Evolutionary conservation across 1,284 basidiomycete species (phyloP), one percentile per base, ranked within the genome.

Genomic region (Rhodotorula sp.): DNA sequence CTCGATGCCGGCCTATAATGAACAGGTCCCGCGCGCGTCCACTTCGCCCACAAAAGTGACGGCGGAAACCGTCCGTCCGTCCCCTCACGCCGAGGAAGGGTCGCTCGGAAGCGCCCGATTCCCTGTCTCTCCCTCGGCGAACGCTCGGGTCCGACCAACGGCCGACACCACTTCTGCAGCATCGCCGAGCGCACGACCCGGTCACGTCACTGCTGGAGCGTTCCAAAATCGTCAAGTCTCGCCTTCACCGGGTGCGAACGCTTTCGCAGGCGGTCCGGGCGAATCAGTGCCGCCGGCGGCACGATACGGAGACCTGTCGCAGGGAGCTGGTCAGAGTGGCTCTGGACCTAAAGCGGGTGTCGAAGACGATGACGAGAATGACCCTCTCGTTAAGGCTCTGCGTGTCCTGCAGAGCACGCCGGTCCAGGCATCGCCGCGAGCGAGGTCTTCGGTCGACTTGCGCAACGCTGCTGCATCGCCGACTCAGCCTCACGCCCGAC

Each of bases 371-470:
- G 73, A 69, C 29, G 67, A 69, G 44, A 60, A 75, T 51, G 74
- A 75, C 49, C 74, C 74, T 5, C 64, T 75, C 4, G 26, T 68
- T 1, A 53, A 65, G 33, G 74, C 74, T 29, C 46, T 75, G 6
- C 69, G 62, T 33, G 60, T 60, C 18, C 46, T 75, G 14, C 62
- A 69, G 33, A 58, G 15, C 1, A 63, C 64, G 10, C 63, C 69
- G 0, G 33, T 67, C 22, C 62, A 64, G 26, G 46, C 70, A 1
- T 49, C 65, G 3, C 68, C 61, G 0, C 49, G 51, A 7, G 29
- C 58, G 10, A 60, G 68, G 59, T 60, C 72, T 8, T 66, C 69
- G 12, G 53, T 65, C 6, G 53, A 66, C 18, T 58, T 70, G n/a
- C 66, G 59, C 45, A n/a, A 26, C 18, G 55, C 70, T 22, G 64